phyloP scores from a whole-genome alignment of 1,284 basidiomycete genomes.

The Moesziomyces aphidis region DNA sequence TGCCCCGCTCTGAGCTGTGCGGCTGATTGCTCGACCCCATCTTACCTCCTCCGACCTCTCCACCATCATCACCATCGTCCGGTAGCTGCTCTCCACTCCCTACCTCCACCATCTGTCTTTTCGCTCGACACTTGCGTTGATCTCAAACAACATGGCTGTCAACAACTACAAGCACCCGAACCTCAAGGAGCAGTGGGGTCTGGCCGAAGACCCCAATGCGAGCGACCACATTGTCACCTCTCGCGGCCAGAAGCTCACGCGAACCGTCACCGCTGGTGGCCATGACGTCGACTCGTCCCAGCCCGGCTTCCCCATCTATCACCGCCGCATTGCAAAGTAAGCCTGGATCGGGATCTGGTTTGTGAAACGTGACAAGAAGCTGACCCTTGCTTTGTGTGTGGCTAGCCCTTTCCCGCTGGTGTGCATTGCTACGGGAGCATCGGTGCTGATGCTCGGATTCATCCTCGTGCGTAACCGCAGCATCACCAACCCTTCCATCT shows the following conservation, averaged over 20 bases:
- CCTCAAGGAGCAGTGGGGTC: constrained; percentile 48
- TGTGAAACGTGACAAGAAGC: too few relatives aligned
- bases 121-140: background rate
- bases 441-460: constrained; percentile 36
- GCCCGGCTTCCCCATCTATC: constrained; percentile 51
- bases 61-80: background rate
- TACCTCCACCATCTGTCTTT: constrained; percentile 7
- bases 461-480: constrained; percentile 28
- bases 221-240: constrained; percentile 38
- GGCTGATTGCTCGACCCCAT: background rate
- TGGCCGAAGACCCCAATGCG: constrained; percentile 45
- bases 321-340: constrained; percentile 54
- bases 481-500: constrained; percentile 32
- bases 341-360: background rate
- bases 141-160: constrained; percentile 22
- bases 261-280: constrained; percentile 35
- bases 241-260: constrained; percentile 33
- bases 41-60: background rate
- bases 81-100: background rate
- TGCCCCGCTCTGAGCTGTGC: too few relatives aligned
- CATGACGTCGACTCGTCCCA: constrained; percentile 45
- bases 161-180: constrained; percentile 43
- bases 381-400: background rate
- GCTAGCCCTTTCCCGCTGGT: constrained; percentile 53
- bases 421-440: constrained; percentile 47